Evolutionary conservation across 805 yeast species (phyloP), one percentile per base, ranked within the genome.

Genomic region (Debaryomyces castellii): DNA sequence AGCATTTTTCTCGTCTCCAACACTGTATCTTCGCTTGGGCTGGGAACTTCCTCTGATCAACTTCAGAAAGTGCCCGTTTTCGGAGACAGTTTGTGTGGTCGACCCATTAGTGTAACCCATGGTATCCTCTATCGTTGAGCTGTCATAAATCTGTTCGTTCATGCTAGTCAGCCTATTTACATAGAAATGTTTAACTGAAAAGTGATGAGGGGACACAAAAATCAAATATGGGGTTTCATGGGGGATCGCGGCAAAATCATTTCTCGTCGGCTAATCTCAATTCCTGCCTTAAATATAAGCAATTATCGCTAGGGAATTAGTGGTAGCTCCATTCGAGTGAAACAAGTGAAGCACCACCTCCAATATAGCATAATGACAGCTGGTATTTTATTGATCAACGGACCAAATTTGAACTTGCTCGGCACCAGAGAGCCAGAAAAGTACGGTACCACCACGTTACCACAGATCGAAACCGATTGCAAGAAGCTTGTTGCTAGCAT

Each of bases 351-450:
- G 12, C 28, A 25, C 28, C 3, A 6, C 28, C 12, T 25, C 28
- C 12, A 25, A 25, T 25, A 25, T 25, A 25, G 12, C 28, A 25
- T 25, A 4, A 25, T 37, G 40, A 21, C 23, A 9, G 23, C 21
- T 23, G 67, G 67, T 51, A 73, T 76, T n/a, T 62, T 76, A 14
- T 64, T 76, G 12, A 59, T 76, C 35, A 77, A 76, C 51, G 81
- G 81, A 9, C 80, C 81, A 34, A 76, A 76, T 55, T 62, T 76
- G 51, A 76, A 76, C 51, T 60, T 76, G n/a, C 64, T 76, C 44
- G 81, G 81, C 14, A 61, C 63, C 2, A 63, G 78, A 53, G 78
- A 73, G 50, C 81, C 81, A 3, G 78, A 73, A 51, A 76, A 75
- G 48, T 76, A 76, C 51, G 81, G 81, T 8, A 67, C 77, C 17